Percentiles rank a stretch among this genome's conserved stretches.
Evolutionary conservation across 305 asterid species (phyloP).

Genomic region (Solanum aculeatissimum): DNA sequence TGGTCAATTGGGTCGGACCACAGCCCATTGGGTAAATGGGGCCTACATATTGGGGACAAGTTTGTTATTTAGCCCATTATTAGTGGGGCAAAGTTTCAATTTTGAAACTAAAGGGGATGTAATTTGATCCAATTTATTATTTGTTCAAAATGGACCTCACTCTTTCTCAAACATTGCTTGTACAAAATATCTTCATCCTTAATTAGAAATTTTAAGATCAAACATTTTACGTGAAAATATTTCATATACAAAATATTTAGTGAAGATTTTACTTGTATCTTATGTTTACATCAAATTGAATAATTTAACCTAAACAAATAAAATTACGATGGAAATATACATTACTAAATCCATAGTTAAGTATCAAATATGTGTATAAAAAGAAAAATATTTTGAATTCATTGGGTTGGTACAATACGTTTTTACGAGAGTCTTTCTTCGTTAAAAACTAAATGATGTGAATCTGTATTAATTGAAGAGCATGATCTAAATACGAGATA

Average conservation of each 20-base stretch:
- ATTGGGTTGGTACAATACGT: background rate
- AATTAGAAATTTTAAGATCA: background rate
- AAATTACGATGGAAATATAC: background rate
- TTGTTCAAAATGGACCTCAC: background rate
- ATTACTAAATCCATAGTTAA: background rate
- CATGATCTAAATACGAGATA: background rate
- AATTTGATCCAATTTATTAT: background rate
- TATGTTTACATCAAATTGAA: background rate
- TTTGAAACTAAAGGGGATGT: background rate
- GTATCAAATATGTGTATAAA: background rate
- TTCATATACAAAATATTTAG: too few species aligned
- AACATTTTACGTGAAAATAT: background rate
- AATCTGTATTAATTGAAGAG: background rate
- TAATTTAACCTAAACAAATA: background rate
- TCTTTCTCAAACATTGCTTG: background rate
- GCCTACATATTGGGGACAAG: background rate
- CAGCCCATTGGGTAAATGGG: slow-evolving; percentile 16
- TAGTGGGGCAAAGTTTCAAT: background rate
- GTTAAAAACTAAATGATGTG: background rate
- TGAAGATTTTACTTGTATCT: background rate
- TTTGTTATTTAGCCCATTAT: slow-evolving; percentile 9
- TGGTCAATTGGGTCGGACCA: slow-evolving; percentile 5
- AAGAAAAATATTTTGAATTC: background rate
- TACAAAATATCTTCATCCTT: background rate
- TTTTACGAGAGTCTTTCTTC: background rate